Evolutionary conservation across 2,329 filamentous ascomycete genomes (phyloP), one percentile per base, ranked within the genome.

Genomic region (Fusarium mundagurra): DNA sequence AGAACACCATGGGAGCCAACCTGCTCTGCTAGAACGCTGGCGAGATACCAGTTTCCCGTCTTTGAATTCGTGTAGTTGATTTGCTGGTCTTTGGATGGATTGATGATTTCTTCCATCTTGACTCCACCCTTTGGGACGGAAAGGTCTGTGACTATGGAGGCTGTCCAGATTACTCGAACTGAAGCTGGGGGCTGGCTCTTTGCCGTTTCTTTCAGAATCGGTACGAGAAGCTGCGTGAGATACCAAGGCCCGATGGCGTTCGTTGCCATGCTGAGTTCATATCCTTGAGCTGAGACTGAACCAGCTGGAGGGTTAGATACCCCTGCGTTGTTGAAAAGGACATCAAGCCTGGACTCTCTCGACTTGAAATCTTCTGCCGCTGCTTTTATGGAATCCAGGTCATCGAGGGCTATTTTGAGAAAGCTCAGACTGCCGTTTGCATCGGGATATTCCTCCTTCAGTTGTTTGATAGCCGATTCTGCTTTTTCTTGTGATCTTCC

Each of bases 241-340:
- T 72, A 47, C 44, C 64, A 76, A 12, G 72, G 61, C 2, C 74
- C 74, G 3, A 76, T 48, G 8, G 64, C 62, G 27, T 76, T 75
- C 1, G 71, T 75, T 4, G 69, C 66, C n/a, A 76, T 44, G 3
- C 73, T 75, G 3, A 76, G 50, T 29, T 76, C 74, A 17, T 71
- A 67, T 8, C 66, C 72, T 17, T 76, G 74, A 10, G 48, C 62
- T 5, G 69, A 73, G 6, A 53, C 55, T 14, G 72, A 71, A 1
- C 72, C 74, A 3, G 18, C 29, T 1, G 72, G 69, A 20, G 74
- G 74, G 4, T 59, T 60, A 6, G 70, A 69, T 5, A 73, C 54
- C 3, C 74, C 74, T 1, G 74, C 72, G 12, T 76, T 76, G 18
- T 76, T 76, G 51, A 73, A 75, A 1, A 75, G 38, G 3, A 71